Evolutionary conservation across 345 rosid genomes (phyloP).

Genomic region (Syzygium aqueum): DNA sequence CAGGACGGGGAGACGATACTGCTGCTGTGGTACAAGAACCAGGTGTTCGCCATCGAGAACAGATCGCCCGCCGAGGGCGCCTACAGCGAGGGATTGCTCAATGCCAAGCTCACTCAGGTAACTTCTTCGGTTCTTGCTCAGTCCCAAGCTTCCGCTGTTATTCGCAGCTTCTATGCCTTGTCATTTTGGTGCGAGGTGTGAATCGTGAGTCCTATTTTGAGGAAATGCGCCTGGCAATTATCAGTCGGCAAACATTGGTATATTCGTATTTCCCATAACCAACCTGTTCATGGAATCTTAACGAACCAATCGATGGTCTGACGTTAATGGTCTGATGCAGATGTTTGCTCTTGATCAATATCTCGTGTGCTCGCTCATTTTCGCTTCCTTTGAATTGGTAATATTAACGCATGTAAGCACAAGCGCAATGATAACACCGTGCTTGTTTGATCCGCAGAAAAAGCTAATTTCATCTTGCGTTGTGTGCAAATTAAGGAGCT

Average conservation of each 20-base stretch:
- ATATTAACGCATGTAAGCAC: background rate
- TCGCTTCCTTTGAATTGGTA: too few relatives aligned
- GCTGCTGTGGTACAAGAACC: slow-evolving; percentile 84
- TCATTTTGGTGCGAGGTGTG: background rate
- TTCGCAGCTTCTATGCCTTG: background rate
- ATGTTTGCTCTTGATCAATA: background rate
- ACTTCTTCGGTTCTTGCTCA: background rate
- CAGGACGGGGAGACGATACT: slow-evolving; percentile 78
- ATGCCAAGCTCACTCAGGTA: slow-evolving; percentile 93
- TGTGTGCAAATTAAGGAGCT: background rate
- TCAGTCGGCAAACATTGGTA: background rate
- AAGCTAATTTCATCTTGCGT: background rate
- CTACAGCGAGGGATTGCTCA: slow-evolving; percentile 78
- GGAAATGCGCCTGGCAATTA: background rate
- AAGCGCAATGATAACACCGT: background rate
- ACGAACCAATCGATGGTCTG: background rate
- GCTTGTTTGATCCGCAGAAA: background rate
- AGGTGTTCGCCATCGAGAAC: slow-evolving; percentile 77
- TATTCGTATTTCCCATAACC: background rate
- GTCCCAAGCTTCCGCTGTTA: background rate
- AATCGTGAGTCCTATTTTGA: background rate
- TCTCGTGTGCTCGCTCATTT: background rate
- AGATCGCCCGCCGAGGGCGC: slow-evolving; percentile 96
- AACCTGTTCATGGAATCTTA: background rate
- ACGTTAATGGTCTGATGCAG: background rate